Base-by-base conservation (phyloP, 768 basidiomycete genomes). In the Boletus sp. region DNA sequence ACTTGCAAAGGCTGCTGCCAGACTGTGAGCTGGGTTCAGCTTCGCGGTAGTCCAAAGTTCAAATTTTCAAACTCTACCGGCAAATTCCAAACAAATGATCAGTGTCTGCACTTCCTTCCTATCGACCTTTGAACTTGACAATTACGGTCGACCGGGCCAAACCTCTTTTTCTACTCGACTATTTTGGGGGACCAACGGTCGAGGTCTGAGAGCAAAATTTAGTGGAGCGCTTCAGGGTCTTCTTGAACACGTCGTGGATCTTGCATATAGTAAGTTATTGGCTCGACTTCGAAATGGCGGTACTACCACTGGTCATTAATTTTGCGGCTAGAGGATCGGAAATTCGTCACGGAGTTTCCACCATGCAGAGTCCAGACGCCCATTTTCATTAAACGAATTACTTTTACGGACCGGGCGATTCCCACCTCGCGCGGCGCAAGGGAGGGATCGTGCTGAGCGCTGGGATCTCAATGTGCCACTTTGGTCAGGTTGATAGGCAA, bases 321-420 rank as follows among this genome's bases (percentile, higher is more conserved):
- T 43, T 50, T 42, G 35, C 33, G 37, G 27, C 19, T n/a, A 40
- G 27, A 32, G 23, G 37, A 55, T 40, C 39, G 35, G 48, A 45
- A 45, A 48, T 49, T 40, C 47, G 47, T 50, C 53, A 45, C 8
- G 25, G 30, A 47, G 38, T 37, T 37, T 32, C 49, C 54, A 42
- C 32, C 21, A 32, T 15, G 47, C 47, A 51, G 54, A 55, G 32
- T 15, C 43, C 47, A 51, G 54, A 55, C 34, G 51, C 51, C 52
- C 55, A 41, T 27, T 50, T 65, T 62, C 54, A 67, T 62, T 54
- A 38, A 42, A 52, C 40, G 44, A 19, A 34, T 56, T 52, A 38
- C 56, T 47, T 59, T 67, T 59, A 56, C 50, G 49, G 55, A 58
- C 51, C 39, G 40, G 38, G 44, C 14, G 51, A 54, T 68, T 68